Base-by-base conservation (phyloP, 352 stramenopile genomes). In the Phytophthora lateralis region DNA sequence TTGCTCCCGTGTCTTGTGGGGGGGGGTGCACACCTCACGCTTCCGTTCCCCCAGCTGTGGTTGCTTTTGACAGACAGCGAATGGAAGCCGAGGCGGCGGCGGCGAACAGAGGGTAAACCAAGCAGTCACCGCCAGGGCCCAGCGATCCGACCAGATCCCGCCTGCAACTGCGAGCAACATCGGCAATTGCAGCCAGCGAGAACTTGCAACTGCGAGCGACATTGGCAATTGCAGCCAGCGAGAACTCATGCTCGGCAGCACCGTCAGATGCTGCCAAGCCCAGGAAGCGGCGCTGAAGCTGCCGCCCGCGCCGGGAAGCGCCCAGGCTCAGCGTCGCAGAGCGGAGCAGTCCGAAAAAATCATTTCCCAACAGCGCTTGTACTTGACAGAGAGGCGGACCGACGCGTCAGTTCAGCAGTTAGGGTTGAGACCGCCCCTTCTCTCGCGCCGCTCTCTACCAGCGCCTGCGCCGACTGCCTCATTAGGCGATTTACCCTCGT, bases 61-160 rank as follows among this genome's bases (percentile, higher is more conserved):
- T 55, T 54, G 49, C 48, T 47, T 11, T 50, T 38, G 26, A 44
- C 21, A 21, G 21, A 20, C 29, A 32, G 30, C 32, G 32, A 49
- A 37, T 43, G 30, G 54, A 11, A 64, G 18, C 38, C 56, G 27
- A 59, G 38, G 46, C 39, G 42, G 35, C 49, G 24, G 32, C 44
- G 11, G n/a, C 32, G 15, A 39, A 27, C 58, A n/a, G 42, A 32
- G 3, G 6, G 35, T 15, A 44, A 35, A 14, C 6, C 15, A 27
- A 55, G 17, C 46, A 58, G 49, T 56, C 43, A 7, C 34, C 43
- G 24, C 26, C 5, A 43, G 18, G 7, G n/a, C 37, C n/a, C 10
- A 6, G 20, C 48, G 50, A 60, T 62, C 59, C 44, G 65, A 73
- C 44, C 60, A 70, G 65, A 73, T 73, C 65, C 20, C 42, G 24